Evolutionary conservation across 2,329 filamentous ascomycete species (phyloP), one percentile per base, ranked within the genome.

Genomic region (Phoma sp.): DNA sequence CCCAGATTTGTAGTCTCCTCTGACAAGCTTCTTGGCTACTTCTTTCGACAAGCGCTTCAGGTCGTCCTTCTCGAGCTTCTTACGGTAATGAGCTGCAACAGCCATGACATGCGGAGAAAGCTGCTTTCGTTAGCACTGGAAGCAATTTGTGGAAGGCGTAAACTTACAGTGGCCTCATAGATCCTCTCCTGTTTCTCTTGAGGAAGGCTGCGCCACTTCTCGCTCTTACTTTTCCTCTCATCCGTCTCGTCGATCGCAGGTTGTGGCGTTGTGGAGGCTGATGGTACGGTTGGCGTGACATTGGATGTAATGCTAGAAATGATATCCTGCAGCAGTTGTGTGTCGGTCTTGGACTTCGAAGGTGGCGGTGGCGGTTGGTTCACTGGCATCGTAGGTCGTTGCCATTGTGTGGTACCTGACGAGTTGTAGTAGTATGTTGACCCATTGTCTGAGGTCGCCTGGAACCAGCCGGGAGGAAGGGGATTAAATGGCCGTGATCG

Each of bases 111-210:
- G 87, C 5, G 91, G 91, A 69, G 89, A 90, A 6, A 97, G 81
- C 91, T 95, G 61, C 5, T 22, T 29, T 35, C 25, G 55, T 68
- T 58, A 66, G 57, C 43, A 22, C 4, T 10, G 23, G 23, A 1
- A 41, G 11, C 7, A 40, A 13, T 8, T 9, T 3, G 32, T 4
- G 4, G 4, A 32, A 7, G 9, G 14, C 2, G 24, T 22, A 2
- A 36, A 79, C 90, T 74, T 82, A 96, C 91, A 46, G 92, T 96
- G 70, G 93, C 93, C 74, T 97, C 93, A 67, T 97, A 98, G 2
- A 96, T 82, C 78, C 91, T 96, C 84, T 92, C 96, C 76, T 95
- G 91, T 77, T 97, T 97, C 61, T 97, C 93, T 62, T 86, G 73
- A 1, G 88, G 80, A 29, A 88, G 73, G 55, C 82, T 83, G 50